Conservation (phyloP, 345 rosid species). For the Xanthoceras sorbifolium region DNA sequence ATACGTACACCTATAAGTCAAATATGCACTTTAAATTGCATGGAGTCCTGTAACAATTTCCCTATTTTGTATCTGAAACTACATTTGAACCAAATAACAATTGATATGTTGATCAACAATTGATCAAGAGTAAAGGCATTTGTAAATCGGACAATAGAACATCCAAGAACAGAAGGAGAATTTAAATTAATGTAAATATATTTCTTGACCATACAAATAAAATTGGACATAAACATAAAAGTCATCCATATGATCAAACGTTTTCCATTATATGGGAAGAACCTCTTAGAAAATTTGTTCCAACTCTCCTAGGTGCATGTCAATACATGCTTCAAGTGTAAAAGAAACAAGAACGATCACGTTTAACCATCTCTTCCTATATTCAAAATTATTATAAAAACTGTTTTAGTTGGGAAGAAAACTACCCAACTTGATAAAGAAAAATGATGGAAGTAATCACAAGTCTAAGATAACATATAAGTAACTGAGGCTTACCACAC, state of each 20-base stretch:
- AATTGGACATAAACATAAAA: not conserved
- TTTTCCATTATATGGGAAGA: not conserved
- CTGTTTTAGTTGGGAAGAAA: not conserved
- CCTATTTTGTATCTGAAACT: not conserved
- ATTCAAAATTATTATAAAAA: not conserved
- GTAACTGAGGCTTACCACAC: conserved; percentile 60
- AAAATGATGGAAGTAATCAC: not conserved
- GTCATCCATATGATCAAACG: not conserved
- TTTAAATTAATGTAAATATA: not conserved
- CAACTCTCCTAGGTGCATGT: not conserved
- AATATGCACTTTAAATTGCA: conserved; percentile 8
- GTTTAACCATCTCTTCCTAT: not conserved
- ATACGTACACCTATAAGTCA: conserved; percentile 15
- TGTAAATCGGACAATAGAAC: not conserved
- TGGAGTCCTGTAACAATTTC: not conserved
- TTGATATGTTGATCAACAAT: not conserved
- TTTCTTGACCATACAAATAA: conserved; percentile 4
- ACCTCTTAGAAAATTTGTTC: not conserved
- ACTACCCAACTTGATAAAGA: not conserved
- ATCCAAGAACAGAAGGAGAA: not conserved
- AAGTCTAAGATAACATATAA: not conserved
- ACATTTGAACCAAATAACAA: not conserved
- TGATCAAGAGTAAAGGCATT: not conserved
- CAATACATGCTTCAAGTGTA: not conserved
- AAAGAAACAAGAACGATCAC: conserved; percentile 1